Conservation (phyloP, 495 filamentous ascomycete species). For the Halenospora varia region DNA sequence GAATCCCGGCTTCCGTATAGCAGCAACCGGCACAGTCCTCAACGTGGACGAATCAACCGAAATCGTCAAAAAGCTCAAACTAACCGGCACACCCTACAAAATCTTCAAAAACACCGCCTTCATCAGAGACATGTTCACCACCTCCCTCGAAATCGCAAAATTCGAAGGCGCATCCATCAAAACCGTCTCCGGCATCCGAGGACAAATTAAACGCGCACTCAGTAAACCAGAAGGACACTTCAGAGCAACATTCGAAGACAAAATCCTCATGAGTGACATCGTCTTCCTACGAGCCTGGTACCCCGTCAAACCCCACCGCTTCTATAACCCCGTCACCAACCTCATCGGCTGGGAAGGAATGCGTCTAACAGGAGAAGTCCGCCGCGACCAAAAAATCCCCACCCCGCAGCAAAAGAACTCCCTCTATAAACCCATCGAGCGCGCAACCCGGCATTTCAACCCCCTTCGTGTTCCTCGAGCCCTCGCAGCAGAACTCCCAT, state of each 20-base stretch:
- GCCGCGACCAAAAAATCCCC: slow-evolving; percentile 66
- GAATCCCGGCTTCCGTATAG: slow-evolving; percentile 87
- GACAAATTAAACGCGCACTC: slow-evolving; percentile 92
- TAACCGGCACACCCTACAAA: slow-evolving; percentile 88
- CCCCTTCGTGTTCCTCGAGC: slow-evolving; percentile 82
- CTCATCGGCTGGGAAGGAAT: slow-evolving; percentile 84
- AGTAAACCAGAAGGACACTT: slow-evolving; percentile 91
- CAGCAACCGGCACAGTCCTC: slow-evolving; percentile 88
- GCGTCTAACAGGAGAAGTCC: slow-evolving; percentile 92
- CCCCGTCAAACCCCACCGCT: slow-evolving; percentile 86
- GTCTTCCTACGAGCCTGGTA: slow-evolving; percentile 97
- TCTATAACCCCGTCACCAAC: slow-evolving; percentile 96
- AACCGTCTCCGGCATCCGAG: slow-evolving; percentile 91
- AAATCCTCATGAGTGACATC: slow-evolving; percentile 93
- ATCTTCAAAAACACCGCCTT: slow-evolving; percentile 99
- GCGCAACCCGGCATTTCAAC: slow-evolving; percentile 84
- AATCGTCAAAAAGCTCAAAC: slow-evolving; percentile 98
- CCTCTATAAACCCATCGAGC: slow-evolving; percentile 77
- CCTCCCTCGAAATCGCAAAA: slow-evolving; percentile 89
- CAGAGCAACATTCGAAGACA: slow-evolving; percentile 96
- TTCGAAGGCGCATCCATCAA: slow-evolving; percentile 95
- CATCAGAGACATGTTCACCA: slow-evolving; percentile 97
- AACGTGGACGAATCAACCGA: slow-evolving; percentile 91
- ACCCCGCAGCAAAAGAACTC: slow-evolving; percentile 78
- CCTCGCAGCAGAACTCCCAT: slow-evolving; percentile 81